phyloP scores from a whole-genome alignment of 495 filamentous ascomycete species.

The Neurospora tetrasperma region DNA sequence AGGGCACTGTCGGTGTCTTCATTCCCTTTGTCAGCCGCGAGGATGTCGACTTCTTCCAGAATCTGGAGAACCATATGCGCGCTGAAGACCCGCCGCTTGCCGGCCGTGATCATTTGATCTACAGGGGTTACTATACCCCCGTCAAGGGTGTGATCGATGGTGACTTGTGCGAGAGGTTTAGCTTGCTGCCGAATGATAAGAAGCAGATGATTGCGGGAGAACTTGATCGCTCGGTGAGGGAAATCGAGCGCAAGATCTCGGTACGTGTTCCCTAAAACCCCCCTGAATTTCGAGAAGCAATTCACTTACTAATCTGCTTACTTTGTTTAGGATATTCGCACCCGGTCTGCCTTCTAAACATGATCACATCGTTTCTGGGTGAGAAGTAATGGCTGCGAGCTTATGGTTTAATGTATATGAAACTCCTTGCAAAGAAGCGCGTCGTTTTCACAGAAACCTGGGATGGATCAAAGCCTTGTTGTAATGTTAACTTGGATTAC shows the following conservation, averaged over 20 bases:
- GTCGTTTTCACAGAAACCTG: background rate
- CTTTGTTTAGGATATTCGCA: constrained; percentile 64
- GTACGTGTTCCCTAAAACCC: constrained; percentile 38
- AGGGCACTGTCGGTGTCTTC: constrained; percentile 86
- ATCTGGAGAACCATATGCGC: constrained; percentile 75
- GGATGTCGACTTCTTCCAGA: constrained; percentile 96
- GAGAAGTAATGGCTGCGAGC: background rate
- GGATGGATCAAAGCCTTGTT: background rate
- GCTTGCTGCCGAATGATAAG: constrained; percentile 68
- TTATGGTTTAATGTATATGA: background rate
- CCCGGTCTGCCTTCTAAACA: constrained; percentile 67
- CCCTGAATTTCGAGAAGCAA: background rate
- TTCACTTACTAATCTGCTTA: constrained; percentile 15
- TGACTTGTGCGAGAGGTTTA: constrained; percentile 92
- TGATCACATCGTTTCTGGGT: background rate
- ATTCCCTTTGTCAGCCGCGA: constrained; percentile 84
- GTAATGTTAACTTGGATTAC: background rate
- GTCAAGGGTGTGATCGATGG: constrained; percentile 96
- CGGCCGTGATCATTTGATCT: constrained; percentile 89
- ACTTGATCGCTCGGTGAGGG: constrained; percentile 77
- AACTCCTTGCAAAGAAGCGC: background rate
- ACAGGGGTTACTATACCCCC: constrained; percentile 91
- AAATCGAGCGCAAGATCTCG: constrained; percentile 92
- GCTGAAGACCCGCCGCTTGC: constrained; percentile 76
- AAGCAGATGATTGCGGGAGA: constrained; percentile 93